Evolutionary conservation across 176 grass and related monocot species (phyloP), one percentile per base, ranked within the genome.

Genomic region (Bonia amplexicaulis): DNA sequence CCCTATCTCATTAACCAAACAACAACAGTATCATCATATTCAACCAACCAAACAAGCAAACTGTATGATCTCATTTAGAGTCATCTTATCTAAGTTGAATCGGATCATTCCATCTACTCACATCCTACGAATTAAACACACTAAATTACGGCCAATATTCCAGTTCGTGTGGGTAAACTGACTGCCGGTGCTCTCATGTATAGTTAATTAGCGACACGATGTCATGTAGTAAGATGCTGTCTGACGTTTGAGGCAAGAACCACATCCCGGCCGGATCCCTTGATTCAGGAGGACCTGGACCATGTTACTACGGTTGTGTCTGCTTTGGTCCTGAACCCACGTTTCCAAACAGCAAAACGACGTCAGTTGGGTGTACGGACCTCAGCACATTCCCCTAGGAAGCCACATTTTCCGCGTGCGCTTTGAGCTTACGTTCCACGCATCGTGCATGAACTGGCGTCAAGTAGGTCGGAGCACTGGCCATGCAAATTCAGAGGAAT

Each of bases 281-380:
- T 22, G 58, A 53, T 45, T 29, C 33, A 64, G 85, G 84, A 61
- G 84, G 85, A 53, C 2, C 4, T 29, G 84, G 76, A 65, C 85
- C 85, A 66, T 22, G 26, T 27, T 35, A 25, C 41, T 26, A 9
- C 12, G 16, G 52, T 29, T 29, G 66, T 52, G 22, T 17, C 12
- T 9, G 41, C 44, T 3, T 66, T 72, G 84, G 55, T 80, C 76
- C 84, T 59, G 25, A 19, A 31, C 11, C 27, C 42, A 51, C 57
- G 40, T 72, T 72, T 63, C 55, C 29, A 23, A 73, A 51, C 76
- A 72, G 63, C 63, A 57, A 77, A 60, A 33, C 46, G 23, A 77
- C 35, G 33, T 57, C 37, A 9, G 13, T 65, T 65, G 0, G 27
- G 26, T 65, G 31, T 2, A 66, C 31, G 64, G 33, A 4, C 64